A percentile compares a stretch with the other conserved stretches of the same genome.
These are phyloP conservation scores for Setaria viridis DNA, from an alignment of 202 grass and related monocot species.

Conservation along the genomic window DNA sequence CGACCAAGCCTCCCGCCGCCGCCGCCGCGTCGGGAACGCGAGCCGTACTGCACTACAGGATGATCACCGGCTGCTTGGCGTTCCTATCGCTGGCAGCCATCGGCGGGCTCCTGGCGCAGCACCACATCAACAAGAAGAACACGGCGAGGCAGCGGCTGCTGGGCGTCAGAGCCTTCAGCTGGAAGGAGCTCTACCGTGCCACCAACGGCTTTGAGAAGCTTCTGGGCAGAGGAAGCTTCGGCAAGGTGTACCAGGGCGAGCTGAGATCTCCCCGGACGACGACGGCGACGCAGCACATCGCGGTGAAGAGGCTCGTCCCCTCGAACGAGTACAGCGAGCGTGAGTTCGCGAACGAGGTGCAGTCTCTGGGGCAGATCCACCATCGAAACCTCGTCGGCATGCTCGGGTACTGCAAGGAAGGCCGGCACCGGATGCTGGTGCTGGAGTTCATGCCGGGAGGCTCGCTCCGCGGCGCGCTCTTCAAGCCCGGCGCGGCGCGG, in stretches of 20 bases:
- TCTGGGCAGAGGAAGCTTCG: slow-evolving; percentile 64
- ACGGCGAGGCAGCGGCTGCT: not conserved
- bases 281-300: not conserved
- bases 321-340: slow-evolving; percentile 39
- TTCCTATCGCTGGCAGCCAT: not conserved
- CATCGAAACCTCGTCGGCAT: slow-evolving; percentile 68
- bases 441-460: slow-evolving; percentile 69
- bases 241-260: slow-evolving; percentile 55
- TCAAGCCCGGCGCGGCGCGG: not conserved
- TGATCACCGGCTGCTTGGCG: not conserved
- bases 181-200: slow-evolving; percentile 54
- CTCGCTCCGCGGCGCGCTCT: slow-evolving; percentile 47
- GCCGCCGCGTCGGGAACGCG: not conserved
- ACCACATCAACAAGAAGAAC: not conserved
- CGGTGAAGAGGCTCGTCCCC: slow-evolving; percentile 63
- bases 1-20: no score
- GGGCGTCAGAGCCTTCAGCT: slow-evolving; percentile 42
- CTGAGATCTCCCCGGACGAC: not conserved
- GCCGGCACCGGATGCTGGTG: slow-evolving; percentile 59
- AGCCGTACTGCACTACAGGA: slow-evolving; percentile 1
- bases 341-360: slow-evolving; percentile 68
- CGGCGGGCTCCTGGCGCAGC: not conserved
- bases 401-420: slow-evolving; percentile 61
- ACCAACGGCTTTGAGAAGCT: slow-evolving; percentile 58
- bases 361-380: slow-evolving; percentile 61